Conservation (phyloP, 2,329 filamentous ascomycete species). For the Thelonectria rubi region DNA sequence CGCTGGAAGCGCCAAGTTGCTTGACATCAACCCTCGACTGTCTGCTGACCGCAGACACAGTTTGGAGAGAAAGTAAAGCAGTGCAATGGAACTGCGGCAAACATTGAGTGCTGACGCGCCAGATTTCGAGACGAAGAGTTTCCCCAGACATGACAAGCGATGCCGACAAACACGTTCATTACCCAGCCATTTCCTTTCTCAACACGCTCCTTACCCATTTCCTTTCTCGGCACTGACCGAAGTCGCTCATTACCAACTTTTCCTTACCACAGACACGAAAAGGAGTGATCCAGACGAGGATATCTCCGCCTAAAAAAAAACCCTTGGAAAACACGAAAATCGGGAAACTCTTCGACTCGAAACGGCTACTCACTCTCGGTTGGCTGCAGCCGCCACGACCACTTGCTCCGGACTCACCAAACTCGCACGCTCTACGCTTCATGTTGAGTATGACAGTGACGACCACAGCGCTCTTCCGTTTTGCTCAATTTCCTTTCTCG, state of each 20-base stretch:
- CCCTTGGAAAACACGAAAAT: conserved; percentile 31
- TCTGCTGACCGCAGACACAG: conserved; percentile 61
- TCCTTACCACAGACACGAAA: conserved; percentile 37
- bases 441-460: conserved; percentile 41
- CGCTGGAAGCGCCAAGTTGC: conserved; percentile 78
- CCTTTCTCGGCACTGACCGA: conserved; percentile 39
- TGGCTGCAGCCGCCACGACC: conserved; percentile 10
- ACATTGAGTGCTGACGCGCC: conserved; percentile 27
- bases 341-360: conserved; percentile 36
- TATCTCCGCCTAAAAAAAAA: conserved; percentile 35
- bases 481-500: conserved; percentile 41
- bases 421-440: conserved; percentile 27
- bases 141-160: conserved; percentile 24
- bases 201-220: conserved; percentile 24
- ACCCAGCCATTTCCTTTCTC: conserved; percentile 13
- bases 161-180: conserved; percentile 35
- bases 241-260: conserved; percentile 47
- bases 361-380: conserved; percentile 11
- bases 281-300: conserved; percentile 14
- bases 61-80: conserved; percentile 43
- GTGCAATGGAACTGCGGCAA: conserved; percentile 30
- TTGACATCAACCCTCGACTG: conserved; percentile 69
- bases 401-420: conserved; percentile 10
- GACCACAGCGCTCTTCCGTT: conserved; percentile 36
- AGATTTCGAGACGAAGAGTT: conserved; percentile 38